phyloP scores from a whole-genome alignment of 73 alveolate species.

The Paramecium octaurelia region DNA sequence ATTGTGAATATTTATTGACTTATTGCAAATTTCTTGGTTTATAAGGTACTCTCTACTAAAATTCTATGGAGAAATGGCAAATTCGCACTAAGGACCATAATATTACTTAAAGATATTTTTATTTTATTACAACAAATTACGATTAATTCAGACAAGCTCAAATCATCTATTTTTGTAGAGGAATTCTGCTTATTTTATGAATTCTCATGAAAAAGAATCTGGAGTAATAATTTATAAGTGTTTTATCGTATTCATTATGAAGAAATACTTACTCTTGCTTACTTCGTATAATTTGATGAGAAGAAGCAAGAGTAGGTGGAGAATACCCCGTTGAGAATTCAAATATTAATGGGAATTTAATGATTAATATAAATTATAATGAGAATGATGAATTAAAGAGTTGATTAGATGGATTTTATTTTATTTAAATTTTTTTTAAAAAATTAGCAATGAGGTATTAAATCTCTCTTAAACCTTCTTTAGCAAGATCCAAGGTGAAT shows the following conservation, averaged over 20 bases:
- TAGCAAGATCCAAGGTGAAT: slow-evolving; percentile 65
- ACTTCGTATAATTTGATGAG: not conserved
- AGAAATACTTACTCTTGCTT: not conserved
- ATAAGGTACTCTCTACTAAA: not conserved
- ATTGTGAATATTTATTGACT: not conserved
- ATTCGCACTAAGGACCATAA: not conserved
- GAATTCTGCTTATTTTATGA: not conserved
- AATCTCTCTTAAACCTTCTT: not conserved
- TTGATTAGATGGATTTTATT: not conserved
- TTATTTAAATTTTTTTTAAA: slow-evolving; percentile 13
- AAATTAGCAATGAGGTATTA: slow-evolving; percentile 55
- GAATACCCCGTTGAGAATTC: not conserved
- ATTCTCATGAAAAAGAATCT: not conserved
- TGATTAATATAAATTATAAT: not conserved
- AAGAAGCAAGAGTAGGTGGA: not conserved
- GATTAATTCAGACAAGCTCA: not conserved
- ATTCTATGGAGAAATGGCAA: not conserved
- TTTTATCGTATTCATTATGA: too few relatives aligned
- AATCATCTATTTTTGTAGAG: not conserved
- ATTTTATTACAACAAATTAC: not conserved
- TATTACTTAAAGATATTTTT: not conserved
- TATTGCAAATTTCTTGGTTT: not conserved
- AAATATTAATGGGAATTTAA: not conserved
- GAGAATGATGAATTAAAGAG: not conserved
- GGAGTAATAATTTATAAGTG: not conserved